Base-by-base conservation (phyloP, 768 basidiomycete genomes). In the Piloderma croceum region DNA sequence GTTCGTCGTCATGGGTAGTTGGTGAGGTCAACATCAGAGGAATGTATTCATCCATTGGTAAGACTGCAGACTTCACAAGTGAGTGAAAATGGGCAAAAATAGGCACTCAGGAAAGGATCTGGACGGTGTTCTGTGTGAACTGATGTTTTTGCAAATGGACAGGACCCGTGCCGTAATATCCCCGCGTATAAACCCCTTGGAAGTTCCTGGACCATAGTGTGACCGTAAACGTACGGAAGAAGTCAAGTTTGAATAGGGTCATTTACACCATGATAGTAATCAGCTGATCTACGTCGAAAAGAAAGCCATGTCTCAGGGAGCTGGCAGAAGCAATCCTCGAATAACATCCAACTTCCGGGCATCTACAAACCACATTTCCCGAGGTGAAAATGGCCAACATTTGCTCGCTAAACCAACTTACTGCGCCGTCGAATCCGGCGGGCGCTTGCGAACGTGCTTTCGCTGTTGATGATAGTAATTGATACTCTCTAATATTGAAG, bases 241-340 rank as follows among this genome's bases (percentile, higher is more conserved):
- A 4, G 18, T 20, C 20, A n/a, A 29, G 10, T 24, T 20, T 12
- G 11, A 23, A n/a, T 17, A 33, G 12, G 49, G 45, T 25, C 43
- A 50, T 29, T 44, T 42, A 25, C 37, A 37, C 4, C 48, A 47
- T 29, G 48, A 47, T 45, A 19, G 3, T 17, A 3, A 6, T 25
- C 1, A 9, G 5, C 15, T 18, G 6, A 20, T 9, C 22, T 21
- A 44, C 36, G 24, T 11, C 20, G 29, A 7, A 20, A 11, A n/a
- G 7, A 23, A 51, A 44, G 38, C 32, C 48, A 51, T 36, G 24
- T 34, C 19, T 43, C 41, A 7, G 47, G 44, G 22, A 47, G 48
- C 22, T 40, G 48, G 20, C 50, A 46, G 2, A 33, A 46, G 25
- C 24, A n/a, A n/a, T n/a, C n/a, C n/a, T n/a, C n/a, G n/a, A n/a